A percentile compares a stretch with the other conserved stretches of the same genome.
phyloP scores from a whole-genome alignment of 139 green algal species.

The Chlorella ohadii region DNA sequence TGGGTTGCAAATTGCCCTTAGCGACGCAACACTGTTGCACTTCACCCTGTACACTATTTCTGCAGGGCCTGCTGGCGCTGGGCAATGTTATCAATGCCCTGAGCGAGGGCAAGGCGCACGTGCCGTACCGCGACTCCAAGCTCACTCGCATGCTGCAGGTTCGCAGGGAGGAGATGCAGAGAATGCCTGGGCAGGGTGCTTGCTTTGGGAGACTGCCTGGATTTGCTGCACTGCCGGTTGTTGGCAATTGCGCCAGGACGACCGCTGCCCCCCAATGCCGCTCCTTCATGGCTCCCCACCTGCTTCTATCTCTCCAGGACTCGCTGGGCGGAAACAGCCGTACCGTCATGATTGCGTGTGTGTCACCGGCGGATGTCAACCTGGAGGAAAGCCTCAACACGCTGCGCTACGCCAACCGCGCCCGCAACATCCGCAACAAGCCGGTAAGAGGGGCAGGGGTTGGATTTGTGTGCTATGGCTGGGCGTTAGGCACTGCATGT shows the following conservation, averaged over 20 bases:
- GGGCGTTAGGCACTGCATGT: too few relatives aligned
- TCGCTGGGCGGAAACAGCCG: constrained; percentile 93
- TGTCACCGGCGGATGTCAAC: constrained; percentile 90
- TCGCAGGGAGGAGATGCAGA: too few relatives aligned
- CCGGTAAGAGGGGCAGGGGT: constrained; percentile 43
- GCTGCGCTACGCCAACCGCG: constrained; percentile 81
- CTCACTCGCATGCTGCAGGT: constrained; percentile 95
- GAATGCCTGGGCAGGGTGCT: too few relatives aligned
- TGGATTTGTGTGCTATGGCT: too few relatives aligned
- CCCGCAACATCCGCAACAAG: constrained; percentile 96
- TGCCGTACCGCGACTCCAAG: constrained; percentile 94
- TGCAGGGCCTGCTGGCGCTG: constrained; percentile 90
- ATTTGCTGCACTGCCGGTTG: neutral
- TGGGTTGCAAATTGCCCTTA: constrained; percentile 31
- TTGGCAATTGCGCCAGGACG: too few relatives aligned
- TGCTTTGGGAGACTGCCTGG: neutral
- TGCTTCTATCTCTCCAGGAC: constrained; percentile 72
- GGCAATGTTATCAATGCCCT: constrained; percentile 98
- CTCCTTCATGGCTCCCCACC: neutral
- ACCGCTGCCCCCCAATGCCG: too few relatives aligned
- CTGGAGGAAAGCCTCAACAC: constrained; percentile 61
- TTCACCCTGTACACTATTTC: too few relatives aligned
- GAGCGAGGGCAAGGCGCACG: constrained; percentile 81
- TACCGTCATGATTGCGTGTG: constrained; percentile 97
- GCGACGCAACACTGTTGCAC: too few relatives aligned